These are phyloP conservation scores for Nymphaea thermarum DNA, from an alignment of 164 flowering plant species.

Conservation along the genomic window DNA sequence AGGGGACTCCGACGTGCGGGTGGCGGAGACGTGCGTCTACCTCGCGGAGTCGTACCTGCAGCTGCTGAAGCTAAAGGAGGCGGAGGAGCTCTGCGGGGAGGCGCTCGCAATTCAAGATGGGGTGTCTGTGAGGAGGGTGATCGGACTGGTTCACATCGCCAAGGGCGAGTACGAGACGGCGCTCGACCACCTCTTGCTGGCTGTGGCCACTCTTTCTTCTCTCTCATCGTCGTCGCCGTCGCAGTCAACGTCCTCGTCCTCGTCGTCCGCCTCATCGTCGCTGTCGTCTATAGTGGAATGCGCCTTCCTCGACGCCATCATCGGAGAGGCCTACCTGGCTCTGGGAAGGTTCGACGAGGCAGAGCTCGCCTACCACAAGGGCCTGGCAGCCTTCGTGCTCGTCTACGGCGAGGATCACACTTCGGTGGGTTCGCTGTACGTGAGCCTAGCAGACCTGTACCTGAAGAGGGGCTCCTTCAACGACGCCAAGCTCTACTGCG, in stretches of 20 bases:
- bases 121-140: background rate
- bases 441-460: constrained; percentile 5
- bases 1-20: background rate
- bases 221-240: background rate
- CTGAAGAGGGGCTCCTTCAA: constrained; percentile 3
- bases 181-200: constrained; percentile 1
- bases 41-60: constrained; percentile 4
- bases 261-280: background rate
- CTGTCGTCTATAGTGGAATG: background rate
- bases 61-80: constrained; percentile 2
- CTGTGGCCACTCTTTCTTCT: background rate
- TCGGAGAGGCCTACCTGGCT: constrained; percentile 2
- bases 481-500: constrained; percentile 5
- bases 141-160: background rate
- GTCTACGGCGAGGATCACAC: constrained; percentile 6
- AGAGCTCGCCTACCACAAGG: constrained; percentile 1
- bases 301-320: constrained; percentile 3
- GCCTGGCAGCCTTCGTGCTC: background rate
- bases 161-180: background rate
- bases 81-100: constrained; percentile 1
- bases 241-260: background rate
- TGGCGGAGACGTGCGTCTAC: constrained; percentile 2
- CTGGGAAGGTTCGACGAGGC: constrained; percentile 5
- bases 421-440: background rate
- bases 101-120: constrained; percentile 2